Evolutionary conservation across 129 eudicot species (phyloP).

Genomic region (Pittosporum tobira): DNA sequence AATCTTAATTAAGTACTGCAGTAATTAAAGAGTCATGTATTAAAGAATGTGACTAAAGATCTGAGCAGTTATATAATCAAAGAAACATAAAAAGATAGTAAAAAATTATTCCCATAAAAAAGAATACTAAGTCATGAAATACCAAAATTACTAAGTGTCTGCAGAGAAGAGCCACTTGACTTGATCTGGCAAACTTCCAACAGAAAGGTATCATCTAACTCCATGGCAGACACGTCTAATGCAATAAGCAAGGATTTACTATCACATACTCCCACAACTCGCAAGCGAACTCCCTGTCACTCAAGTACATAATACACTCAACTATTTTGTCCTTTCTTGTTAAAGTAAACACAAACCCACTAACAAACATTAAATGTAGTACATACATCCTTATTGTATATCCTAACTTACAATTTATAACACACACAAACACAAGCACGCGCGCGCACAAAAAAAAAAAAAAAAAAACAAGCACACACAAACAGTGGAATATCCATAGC

Average conservation of each 20-base stretch:
- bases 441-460: no score
- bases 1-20: not conserved
- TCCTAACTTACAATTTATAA: not conserved
- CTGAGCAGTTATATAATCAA: no score
- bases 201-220: conserved; percentile 63
- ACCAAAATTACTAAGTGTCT: conserved; percentile 45
- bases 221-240: conserved; percentile 43
- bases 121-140: conserved; percentile 1
- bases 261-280: conserved; percentile 85
- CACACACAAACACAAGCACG: not conserved
- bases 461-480: no score
- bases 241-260: conserved; percentile 57
- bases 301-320: conserved; percentile 8
- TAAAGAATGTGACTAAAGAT: not conserved
- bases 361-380: not conserved
- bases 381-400: not conserved
- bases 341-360: not conserved
- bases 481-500: no score
- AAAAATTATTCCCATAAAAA: not conserved
- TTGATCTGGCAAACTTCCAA: conserved; percentile 46
- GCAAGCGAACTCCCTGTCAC: conserved; percentile 64
- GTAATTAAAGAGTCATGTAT: not conserved
- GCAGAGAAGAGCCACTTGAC: conserved; percentile 45
- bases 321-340: not conserved
- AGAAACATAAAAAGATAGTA: not conserved